These are phyloP conservation scores for Penicillium antarcticum DNA, from an alignment of 495 filamentous ascomycete genomes.

Conservation along the genomic window DNA sequence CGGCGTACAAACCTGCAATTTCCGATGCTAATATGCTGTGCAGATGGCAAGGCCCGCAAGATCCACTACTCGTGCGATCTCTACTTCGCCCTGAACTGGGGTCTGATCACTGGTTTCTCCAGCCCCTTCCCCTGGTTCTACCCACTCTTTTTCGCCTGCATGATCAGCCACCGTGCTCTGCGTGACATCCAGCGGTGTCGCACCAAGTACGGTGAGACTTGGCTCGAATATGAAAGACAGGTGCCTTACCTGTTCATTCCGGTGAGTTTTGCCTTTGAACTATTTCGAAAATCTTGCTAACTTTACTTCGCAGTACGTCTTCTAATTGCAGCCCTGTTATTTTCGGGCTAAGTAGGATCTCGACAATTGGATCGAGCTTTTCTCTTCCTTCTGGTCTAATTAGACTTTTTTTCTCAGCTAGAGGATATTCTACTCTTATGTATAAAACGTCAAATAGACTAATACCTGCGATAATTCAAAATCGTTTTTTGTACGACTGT, in stretches of 20 bases:
- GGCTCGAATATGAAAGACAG: conserved; percentile 81
- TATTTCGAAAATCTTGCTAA: not conserved
- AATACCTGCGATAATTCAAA: conserved; percentile 2
- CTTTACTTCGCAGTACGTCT: conserved; percentile 27
- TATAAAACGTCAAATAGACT: conserved; percentile 6
- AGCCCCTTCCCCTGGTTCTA: conserved; percentile 98
- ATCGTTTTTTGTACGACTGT: not conserved
- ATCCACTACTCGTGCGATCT: conserved; percentile 93
- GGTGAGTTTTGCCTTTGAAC: conserved; percentile 55
- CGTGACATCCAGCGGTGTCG: conserved; percentile 84
- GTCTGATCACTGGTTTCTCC: conserved; percentile 61
- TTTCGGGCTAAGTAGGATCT: not conserved
- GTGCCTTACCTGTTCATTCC: conserved; percentile 97
- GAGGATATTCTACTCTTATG: not conserved
- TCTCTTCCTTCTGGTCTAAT: not conserved
- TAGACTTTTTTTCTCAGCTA: not conserved
- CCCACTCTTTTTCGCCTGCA: conserved; percentile 80
- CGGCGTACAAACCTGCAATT: not conserved
- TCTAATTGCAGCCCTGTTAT: conserved; percentile 20
- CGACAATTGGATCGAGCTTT: not conserved
- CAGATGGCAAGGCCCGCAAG: conserved; percentile 82
- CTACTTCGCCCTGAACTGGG: conserved; percentile 69
- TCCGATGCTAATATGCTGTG: conserved; percentile 2
- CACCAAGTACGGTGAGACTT: conserved; percentile 87
- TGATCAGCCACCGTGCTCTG: conserved; percentile 87